phyloP scores from a whole-genome alignment of 257 asterid species.

The Sherardia arvensis region DNA sequence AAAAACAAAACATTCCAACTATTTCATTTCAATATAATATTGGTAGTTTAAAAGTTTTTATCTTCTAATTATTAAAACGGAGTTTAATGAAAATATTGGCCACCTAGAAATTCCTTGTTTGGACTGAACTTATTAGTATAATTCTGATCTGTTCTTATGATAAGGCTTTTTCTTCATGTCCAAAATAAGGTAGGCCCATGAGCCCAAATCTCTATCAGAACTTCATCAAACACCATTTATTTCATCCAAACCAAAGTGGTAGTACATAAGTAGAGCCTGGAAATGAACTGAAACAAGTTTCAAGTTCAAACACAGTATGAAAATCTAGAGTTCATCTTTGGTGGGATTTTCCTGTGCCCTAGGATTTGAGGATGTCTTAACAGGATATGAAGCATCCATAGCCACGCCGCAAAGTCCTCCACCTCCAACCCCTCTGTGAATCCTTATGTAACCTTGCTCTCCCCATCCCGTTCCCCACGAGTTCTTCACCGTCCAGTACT shows the following conservation, averaged over 20 bases:
- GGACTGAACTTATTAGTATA: no score
- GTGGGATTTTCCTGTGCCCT: slow-evolving; percentile 21
- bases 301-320: background rate
- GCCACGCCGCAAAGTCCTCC: slow-evolving; percentile 66
- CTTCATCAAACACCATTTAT: slow-evolving; percentile 8
- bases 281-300: no score
- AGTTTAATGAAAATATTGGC: no score
- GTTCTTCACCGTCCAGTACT: slow-evolving; percentile 69
- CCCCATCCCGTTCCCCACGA: slow-evolving; percentile 76
- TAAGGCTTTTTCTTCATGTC: background rate
- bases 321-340: slow-evolving; percentile 58
- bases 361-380: slow-evolving; percentile 48
- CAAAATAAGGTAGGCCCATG: background rate
- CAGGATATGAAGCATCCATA: slow-evolving; percentile 64
- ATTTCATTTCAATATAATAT: no score
- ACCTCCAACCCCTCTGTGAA: slow-evolving; percentile 37
- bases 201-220: background rate
- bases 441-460: slow-evolving; percentile 55
- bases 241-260: slow-evolving; percentile 16
- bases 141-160: background rate
- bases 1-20: no score
- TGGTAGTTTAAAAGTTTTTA: no score
- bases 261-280: background rate
- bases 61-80: no score
- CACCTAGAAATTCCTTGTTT: no score